phyloP scores from a whole-genome alignment of 2,329 filamentous ascomycete species.

The Fusarium camptoceras region DNA sequence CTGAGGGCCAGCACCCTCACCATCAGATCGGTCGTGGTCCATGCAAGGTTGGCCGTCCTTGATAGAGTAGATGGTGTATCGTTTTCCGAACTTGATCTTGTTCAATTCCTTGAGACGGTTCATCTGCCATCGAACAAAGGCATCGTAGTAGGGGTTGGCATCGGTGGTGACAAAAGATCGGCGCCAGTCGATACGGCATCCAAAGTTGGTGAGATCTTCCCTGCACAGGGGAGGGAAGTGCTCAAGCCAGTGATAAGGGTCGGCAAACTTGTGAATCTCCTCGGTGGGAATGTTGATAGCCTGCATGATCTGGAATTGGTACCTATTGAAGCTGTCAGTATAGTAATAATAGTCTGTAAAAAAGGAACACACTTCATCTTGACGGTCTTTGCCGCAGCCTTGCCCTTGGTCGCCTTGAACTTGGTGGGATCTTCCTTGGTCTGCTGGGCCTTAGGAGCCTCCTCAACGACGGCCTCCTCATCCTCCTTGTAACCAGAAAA shows the following conservation, averaged over 20 bases:
- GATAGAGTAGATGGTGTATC: constrained; percentile 86
- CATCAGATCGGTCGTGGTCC: constrained; percentile 61
- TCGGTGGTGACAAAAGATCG: constrained; percentile 94
- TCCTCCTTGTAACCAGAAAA: constrained; percentile 83
- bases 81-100: constrained; percentile 93
- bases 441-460: constrained; percentile 69
- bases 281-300: constrained; percentile 87
- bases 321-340: constrained; percentile 52
- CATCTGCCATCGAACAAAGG: constrained; percentile 98
- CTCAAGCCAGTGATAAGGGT: constrained; percentile 91
- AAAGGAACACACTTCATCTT: constrained; percentile 74
- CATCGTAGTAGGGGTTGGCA: constrained; percentile 95
- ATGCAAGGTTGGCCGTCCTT: constrained; percentile 61
- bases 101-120: constrained; percentile 86
- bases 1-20: constrained; percentile 74
- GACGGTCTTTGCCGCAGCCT: constrained; percentile 88
- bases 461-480: constrained; percentile 62
- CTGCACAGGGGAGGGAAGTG: constrained; percentile 77
- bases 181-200: constrained; percentile 91
- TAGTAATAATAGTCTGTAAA: neutral
- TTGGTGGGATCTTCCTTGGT: constrained; percentile 88
- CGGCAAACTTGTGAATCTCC: constrained; percentile 93
- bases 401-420: constrained; percentile 92
- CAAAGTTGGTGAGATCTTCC: constrained; percentile 84
- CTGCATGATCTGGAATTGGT: constrained; percentile 95